Percentiles rank a stretch among this genome's conserved stretches.
phyloP scores from a whole-genome alignment of 768 basidiomycete species.

The Kwoniella heveanensis region DNA sequence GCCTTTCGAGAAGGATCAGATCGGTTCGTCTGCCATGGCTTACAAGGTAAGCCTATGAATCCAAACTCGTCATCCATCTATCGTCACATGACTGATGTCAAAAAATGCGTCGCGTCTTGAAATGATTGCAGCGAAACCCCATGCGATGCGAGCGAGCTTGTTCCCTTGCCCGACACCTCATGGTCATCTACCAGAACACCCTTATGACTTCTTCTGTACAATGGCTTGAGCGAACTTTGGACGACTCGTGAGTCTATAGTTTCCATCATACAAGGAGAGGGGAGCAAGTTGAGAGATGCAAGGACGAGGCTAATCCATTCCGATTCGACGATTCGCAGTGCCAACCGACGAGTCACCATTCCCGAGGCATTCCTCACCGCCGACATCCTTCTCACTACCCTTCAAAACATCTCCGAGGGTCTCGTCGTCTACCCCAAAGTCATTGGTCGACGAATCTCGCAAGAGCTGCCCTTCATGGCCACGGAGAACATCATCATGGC shows the following conservation, averaged over 20 bases:
- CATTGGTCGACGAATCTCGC: slow-evolving; percentile 83
- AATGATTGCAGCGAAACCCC: slow-evolving; percentile 74
- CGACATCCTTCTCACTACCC: slow-evolving; percentile 90
- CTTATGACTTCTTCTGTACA: slow-evolving; percentile 92
- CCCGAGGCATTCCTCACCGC: slow-evolving; percentile 97
- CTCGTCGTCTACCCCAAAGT: slow-evolving; percentile 99
- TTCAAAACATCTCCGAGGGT: slow-evolving; percentile 96
- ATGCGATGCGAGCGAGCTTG: slow-evolving; percentile 99
- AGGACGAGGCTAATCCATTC: background rate
- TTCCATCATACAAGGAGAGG: background rate
- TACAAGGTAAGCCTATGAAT: slow-evolving; percentile 66
- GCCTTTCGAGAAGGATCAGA: slow-evolving; percentile 98
- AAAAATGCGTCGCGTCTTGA: background rate
- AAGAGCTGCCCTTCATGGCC: slow-evolving; percentile 99
- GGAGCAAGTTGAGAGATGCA: too few relatives aligned
- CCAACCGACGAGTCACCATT: slow-evolving; percentile 92
- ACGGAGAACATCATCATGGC: slow-evolving; percentile 99
- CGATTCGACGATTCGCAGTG: slow-evolving; percentile 60
- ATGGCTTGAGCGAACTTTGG: slow-evolving; percentile 97
- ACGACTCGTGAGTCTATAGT: slow-evolving; percentile 71
- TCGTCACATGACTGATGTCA: background rate
- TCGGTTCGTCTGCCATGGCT: slow-evolving; percentile 91
- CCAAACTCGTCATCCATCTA: background rate
- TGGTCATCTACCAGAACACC: slow-evolving; percentile 93
- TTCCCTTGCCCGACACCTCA: slow-evolving; percentile 91